Conservation (phyloP, 305 asterid species). For the Nicotiana rustica region DNA sequence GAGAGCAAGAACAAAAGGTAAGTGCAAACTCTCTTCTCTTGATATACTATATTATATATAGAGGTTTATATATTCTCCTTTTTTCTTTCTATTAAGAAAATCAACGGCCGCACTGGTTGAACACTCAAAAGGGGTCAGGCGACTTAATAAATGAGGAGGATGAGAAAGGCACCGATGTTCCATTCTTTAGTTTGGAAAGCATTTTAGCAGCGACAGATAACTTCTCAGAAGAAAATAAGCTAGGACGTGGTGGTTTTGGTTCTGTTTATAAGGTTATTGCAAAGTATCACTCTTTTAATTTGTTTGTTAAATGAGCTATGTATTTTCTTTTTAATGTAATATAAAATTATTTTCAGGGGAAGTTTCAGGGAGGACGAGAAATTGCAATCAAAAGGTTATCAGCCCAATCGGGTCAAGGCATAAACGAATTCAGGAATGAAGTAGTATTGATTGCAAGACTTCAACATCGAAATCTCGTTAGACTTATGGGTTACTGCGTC, state of each 20-base stretch:
- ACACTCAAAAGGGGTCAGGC: slow-evolving; percentile 36
- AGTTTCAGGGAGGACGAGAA: slow-evolving; percentile 34
- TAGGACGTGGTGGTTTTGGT: slow-evolving; percentile 59
- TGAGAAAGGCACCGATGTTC: slow-evolving; percentile 40
- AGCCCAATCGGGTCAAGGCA: slow-evolving; percentile 37
- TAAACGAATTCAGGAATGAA: slow-evolving; percentile 33
- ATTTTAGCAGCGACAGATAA: slow-evolving; percentile 50
- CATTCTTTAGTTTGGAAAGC: slow-evolving; percentile 42
- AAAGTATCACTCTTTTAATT: not conserved
- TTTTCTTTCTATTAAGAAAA: not conserved
- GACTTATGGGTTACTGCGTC: no score
- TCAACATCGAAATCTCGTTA: no score
- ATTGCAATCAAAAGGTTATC: slow-evolving; percentile 40
- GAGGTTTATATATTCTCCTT: not conserved
- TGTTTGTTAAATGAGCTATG: not conserved
- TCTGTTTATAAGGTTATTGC: slow-evolving; percentile 48
- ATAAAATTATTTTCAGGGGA: slow-evolving; percentile 32
- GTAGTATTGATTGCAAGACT: no score
- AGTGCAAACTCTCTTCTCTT: not conserved
- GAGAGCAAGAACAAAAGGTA: slow-evolving; percentile 35
- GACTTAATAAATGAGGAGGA: slow-evolving; percentile 44
- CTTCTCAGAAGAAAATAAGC: slow-evolving; percentile 54
- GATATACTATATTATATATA: no score
- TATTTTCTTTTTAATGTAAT: not conserved
- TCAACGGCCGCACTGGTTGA: slow-evolving; percentile 23